Evolutionary conservation across 1,139 yeast species (phyloP).

Genomic region (Fermentozyma sake): DNA sequence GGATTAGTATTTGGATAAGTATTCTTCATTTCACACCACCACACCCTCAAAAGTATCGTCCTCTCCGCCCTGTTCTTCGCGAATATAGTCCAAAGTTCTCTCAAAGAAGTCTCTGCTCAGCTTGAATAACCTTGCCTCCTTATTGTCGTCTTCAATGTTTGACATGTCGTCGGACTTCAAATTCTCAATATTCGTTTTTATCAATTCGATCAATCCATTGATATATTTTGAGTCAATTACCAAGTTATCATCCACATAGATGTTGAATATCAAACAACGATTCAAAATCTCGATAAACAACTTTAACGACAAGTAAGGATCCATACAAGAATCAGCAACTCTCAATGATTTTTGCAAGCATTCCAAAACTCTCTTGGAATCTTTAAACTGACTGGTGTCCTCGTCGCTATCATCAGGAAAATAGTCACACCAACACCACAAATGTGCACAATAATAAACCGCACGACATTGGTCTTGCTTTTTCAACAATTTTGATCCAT

Average conservation of each 20-base stretch:
- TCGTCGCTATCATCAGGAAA: slow-evolving; percentile 12
- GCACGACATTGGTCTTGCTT: slow-evolving; percentile 95
- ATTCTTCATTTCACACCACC: slow-evolving; percentile 4
- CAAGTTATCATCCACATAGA: slow-evolving; percentile 73
- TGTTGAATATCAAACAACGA: slow-evolving; percentile 77
- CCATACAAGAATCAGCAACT: slow-evolving; percentile 92
- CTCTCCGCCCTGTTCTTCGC: slow-evolving; percentile 61
- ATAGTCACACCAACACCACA: slow-evolving; percentile 86
- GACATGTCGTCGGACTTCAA: slow-evolving; percentile 29
- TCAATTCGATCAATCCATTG: slow-evolving; percentile 81
- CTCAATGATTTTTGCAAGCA: slow-evolving; percentile 64
- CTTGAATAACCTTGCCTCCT: slow-evolving; percentile 31
- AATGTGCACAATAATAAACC: slow-evolving; percentile 80
- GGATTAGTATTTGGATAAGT: background rate
- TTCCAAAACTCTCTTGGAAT: slow-evolving; percentile 43
- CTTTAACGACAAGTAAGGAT: slow-evolving; percentile 70
- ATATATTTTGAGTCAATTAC: slow-evolving; percentile 70
- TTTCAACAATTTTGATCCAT: slow-evolving; percentile 82
- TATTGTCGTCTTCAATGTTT: slow-evolving; percentile 21
- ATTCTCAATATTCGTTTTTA: slow-evolving; percentile 68
- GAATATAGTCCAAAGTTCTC: slow-evolving; percentile 64
- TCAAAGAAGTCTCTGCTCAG: slow-evolving; percentile 44
- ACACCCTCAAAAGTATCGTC: slow-evolving; percentile 49
- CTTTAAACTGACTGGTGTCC: slow-evolving; percentile 20
- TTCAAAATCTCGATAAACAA: slow-evolving; percentile 86